phyloP scores from a whole-genome alignment of 192 early-diverging fungal genomes.

The Umbelopsis sp. region DNA sequence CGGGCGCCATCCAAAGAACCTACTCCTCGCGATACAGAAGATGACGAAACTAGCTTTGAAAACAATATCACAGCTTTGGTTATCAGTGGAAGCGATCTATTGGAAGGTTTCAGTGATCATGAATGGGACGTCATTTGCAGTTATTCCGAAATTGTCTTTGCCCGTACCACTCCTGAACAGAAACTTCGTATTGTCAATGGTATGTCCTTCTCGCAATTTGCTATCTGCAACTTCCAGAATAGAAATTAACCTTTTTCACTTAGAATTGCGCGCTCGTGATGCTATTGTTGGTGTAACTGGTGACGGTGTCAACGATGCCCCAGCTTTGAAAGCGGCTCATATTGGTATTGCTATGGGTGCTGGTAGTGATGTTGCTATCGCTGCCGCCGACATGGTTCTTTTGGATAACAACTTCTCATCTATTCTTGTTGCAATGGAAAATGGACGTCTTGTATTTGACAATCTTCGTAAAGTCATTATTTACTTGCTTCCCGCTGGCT shows the following conservation, averaged over 20 bases:
- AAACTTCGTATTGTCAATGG: slow-evolving; percentile 74
- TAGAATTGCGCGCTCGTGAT: slow-evolving; percentile 64
- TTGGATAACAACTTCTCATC: slow-evolving; percentile 68
- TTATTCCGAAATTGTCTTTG: slow-evolving; percentile 84
- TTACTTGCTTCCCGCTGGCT: slow-evolving; percentile 79
- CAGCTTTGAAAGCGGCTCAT: slow-evolving; percentile 84
- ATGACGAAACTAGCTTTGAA: slow-evolving; percentile 79
- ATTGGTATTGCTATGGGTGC: slow-evolving; percentile 87
- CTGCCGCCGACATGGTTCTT: slow-evolving; percentile 68
- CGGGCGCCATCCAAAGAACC: slow-evolving; percentile 10
- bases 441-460: slow-evolving; percentile 83
- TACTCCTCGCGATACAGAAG: background rate
- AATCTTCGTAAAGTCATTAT: slow-evolving; percentile 88
- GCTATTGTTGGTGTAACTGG: slow-evolving; percentile 82
- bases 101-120: slow-evolving; percentile 49
- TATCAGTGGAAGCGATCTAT: slow-evolving; percentile 69
- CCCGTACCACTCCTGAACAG: slow-evolving; percentile 87
- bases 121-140: slow-evolving; percentile 72
- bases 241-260: background rate
- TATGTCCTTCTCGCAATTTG: background rate
- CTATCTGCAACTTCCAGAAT: background rate
- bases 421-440: slow-evolving; percentile 71
- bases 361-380: slow-evolving; percentile 81
- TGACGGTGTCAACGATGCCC: slow-evolving; percentile 91
- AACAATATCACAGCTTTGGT: slow-evolving; percentile 74